Evolutionary conservation across 1,139 yeast genomes (phyloP), one percentile per base, ranked within the genome.

Genomic region (Lodderomyces beijingensis): DNA sequence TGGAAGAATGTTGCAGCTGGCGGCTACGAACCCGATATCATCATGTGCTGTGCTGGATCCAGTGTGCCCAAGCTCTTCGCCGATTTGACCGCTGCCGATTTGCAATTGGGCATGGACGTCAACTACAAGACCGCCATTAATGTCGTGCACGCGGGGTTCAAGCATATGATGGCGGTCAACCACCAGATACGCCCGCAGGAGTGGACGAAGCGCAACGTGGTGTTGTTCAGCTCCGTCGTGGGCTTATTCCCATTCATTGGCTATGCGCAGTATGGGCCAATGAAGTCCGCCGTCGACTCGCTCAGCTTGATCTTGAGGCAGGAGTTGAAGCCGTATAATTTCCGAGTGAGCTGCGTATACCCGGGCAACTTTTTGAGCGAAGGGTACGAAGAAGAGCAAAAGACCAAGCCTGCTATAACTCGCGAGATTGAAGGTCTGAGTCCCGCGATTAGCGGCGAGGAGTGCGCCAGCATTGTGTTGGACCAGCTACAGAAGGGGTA

Each of bases 291-390:
- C 0, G 54, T 91, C 8, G 70, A 85, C 45, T 65, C 94, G 0
- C 61, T 93, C 22, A 80, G 89, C 0, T 82, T 82, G 32, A 67
- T 83, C 4, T 59, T 91, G 35, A 75, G 96, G 38, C 96, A 89
- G 46, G 99, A 93, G 53, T 68, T 86, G 37, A 53, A 69, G 1
- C 80, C 82, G 2, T 81, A 76, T 47, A 74, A 80, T 40, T 77
- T 79, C 44, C 60, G 79, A 31, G 74, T 83, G 0, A 63, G 76
- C 3, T 62, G 70, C 46, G 77, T 87, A 0, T 80, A 79, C 48
- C 95, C 97, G 0, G 98, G 98, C 0, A 88, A 87, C 51, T 88
- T 91, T 58, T 73, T 67, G 32, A 82, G 95, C 43, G 97, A 89
- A 55, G 99, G 98, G 0, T 93, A 58, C 49, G 75, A 62, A 5